Evolutionary conservation across 2,329 filamentous ascomycete genomes (phyloP).

Genomic region (Cladorrhinum sp.): DNA sequence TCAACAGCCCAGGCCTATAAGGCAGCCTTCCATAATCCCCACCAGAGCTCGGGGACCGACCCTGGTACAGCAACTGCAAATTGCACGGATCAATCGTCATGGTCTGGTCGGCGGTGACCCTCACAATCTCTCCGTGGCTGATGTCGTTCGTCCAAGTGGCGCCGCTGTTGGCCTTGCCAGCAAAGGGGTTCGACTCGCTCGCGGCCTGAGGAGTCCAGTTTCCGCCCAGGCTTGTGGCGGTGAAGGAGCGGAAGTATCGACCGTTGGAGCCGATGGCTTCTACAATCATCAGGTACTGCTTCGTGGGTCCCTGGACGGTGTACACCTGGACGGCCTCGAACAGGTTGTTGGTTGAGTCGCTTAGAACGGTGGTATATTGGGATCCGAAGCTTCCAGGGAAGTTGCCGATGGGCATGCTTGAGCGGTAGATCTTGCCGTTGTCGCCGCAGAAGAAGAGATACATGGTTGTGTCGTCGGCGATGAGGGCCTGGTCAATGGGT

Average conservation of each 20-base stretch:
- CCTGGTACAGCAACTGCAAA: constrained; percentile 63
- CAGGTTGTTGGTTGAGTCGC: constrained; percentile 53
- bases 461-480: constrained; percentile 59
- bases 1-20: constrained; percentile 55
- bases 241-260: constrained; percentile 66
- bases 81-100: constrained; percentile 63
- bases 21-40: constrained; percentile 51
- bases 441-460: constrained; percentile 67
- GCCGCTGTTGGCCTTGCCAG: constrained; percentile 64
- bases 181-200: constrained; percentile 58
- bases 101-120: constrained; percentile 57
- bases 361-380: constrained; percentile 47
- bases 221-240: constrained; percentile 54
- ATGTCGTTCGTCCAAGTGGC: constrained; percentile 66
- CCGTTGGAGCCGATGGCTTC: constrained; percentile 57
- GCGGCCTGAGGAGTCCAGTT: constrained; percentile 57
- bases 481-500: constrained; percentile 61
- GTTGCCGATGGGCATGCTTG: constrained; percentile 59
- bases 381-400: constrained; percentile 62
- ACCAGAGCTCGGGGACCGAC: constrained; percentile 41
- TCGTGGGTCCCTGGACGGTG: constrained; percentile 45
- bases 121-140: constrained; percentile 61
- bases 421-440: constrained; percentile 64
- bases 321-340: constrained; percentile 69
- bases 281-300: constrained; percentile 66